Conservation (phyloP, 805 yeast species). For the Komagataella pseudopastoris region DNA sequence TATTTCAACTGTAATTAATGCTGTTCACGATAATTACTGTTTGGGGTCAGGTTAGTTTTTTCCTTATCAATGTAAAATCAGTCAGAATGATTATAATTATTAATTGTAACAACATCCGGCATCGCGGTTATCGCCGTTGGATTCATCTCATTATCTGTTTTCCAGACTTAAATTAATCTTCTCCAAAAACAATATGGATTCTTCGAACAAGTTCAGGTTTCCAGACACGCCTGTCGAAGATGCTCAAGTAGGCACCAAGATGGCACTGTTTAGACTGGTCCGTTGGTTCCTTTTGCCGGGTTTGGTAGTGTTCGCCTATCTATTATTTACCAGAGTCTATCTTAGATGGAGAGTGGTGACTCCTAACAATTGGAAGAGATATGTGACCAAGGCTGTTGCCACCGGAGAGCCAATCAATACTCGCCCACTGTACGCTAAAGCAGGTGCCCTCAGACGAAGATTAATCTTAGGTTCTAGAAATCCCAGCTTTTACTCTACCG, state of each 20-base stretch:
- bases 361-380: neutral
- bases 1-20: too few species aligned
- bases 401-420: neutral
- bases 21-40: neutral
- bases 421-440: neutral
- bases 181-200: neutral
- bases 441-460: slow-evolving; percentile 16
- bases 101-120: neutral
- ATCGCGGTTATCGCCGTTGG: neutral
- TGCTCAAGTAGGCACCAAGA: neutral
- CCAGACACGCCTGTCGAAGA: neutral
- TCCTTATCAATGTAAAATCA: too few species aligned
- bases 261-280: neutral
- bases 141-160: neutral
- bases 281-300: neutral
- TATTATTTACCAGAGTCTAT: neutral
- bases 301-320: neutral
- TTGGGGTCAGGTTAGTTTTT: too few species aligned
- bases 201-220: neutral
- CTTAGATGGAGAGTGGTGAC: neutral
- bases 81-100: too few species aligned
- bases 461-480: slow-evolving; percentile 15
- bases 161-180: neutral
- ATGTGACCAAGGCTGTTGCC: neutral
- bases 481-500: slow-evolving; percentile 20